A percentile compares a stretch with the other conserved stretches of the same genome.
These are phyloP conservation scores for Tothia fuscella DNA, from an alignment of 2,329 filamentous ascomycete genomes.

Conservation along the genomic window DNA sequence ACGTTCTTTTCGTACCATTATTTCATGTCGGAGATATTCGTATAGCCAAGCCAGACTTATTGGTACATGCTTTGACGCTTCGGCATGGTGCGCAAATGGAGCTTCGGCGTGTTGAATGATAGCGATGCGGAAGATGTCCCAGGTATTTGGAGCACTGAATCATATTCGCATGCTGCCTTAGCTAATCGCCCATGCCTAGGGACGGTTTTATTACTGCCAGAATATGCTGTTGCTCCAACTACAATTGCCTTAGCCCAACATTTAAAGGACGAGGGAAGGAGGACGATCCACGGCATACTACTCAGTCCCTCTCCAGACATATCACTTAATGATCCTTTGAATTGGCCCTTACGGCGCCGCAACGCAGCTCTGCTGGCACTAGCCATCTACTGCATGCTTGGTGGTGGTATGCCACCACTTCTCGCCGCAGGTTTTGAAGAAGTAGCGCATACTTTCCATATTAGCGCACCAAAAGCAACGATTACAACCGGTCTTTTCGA, in stretches of 20 bases:
- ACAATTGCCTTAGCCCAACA: neutral
- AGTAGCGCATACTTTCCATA: slow-evolving; percentile 54
- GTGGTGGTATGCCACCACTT: slow-evolving; percentile 82
- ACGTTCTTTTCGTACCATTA: too few relatives aligned
- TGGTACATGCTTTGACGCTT: too few relatives aligned
- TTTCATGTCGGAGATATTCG: too few relatives aligned
- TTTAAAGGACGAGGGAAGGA: slow-evolving; percentile 39
- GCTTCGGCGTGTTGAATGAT: too few relatives aligned
- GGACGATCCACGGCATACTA: slow-evolving; percentile 73
- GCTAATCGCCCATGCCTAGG: too few relatives aligned
- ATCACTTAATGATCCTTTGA: slow-evolving; percentile 78
- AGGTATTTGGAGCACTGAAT: too few relatives aligned
- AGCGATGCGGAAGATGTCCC: too few relatives aligned
- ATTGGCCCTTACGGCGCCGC: slow-evolving; percentile 75
- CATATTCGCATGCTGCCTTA: too few relatives aligned
- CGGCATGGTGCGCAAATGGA: too few relatives aligned
- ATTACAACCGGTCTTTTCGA: slow-evolving; percentile 88
- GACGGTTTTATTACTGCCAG: neutral
- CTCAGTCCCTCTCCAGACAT: slow-evolving; percentile 88
- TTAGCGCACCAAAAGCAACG: slow-evolving; percentile 63
- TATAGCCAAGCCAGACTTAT: too few relatives aligned
- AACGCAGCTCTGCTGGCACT: slow-evolving; percentile 70
- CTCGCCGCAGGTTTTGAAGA: slow-evolving; percentile 81
- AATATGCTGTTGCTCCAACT: neutral
- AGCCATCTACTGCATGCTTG: slow-evolving; percentile 85